These are phyloP conservation scores for Suillus variegatus DNA, from an alignment of 768 basidiomycete species.

Conservation along the genomic window DNA sequence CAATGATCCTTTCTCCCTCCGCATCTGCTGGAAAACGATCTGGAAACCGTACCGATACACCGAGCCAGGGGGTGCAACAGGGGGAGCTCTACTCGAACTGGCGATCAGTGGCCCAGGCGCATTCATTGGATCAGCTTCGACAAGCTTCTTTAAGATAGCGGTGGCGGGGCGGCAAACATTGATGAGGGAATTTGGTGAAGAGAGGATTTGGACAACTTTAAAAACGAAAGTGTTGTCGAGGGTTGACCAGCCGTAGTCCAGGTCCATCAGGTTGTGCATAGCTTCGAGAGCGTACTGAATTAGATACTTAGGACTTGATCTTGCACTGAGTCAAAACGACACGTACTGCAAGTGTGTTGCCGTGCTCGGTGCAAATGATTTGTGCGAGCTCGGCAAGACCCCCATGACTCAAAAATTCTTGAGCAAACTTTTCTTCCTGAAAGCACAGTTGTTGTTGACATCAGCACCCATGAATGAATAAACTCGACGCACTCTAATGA, in stretches of 20 bases:
- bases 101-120: slow-evolving; percentile 59
- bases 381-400: slow-evolving; percentile 73
- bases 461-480: background rate
- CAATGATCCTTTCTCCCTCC: slow-evolving; percentile 65
- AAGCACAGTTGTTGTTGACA: slow-evolving; percentile 10
- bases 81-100: slow-evolving; percentile 59
- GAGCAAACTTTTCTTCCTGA: slow-evolving; percentile 83
- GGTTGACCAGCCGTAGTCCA: slow-evolving; percentile 80
- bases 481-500: slow-evolving; percentile 60
- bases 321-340: background rate
- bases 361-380: slow-evolving; percentile 64
- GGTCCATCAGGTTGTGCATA: slow-evolving; percentile 87
- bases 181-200: slow-evolving; percentile 73
- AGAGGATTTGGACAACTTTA: slow-evolving; percentile 75
- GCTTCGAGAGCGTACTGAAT: slow-evolving; percentile 79
- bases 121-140: slow-evolving; percentile 79
- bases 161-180: slow-evolving; percentile 93
- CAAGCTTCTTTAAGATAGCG: slow-evolving; percentile 85
- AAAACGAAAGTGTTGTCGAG: slow-evolving; percentile 74
- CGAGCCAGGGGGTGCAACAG: slow-evolving; percentile 61
- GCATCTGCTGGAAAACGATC: slow-evolving; percentile 81
- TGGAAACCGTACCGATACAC: slow-evolving; percentile 85
- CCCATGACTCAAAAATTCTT: slow-evolving; percentile 71
- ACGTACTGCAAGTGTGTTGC: slow-evolving; percentile 84
- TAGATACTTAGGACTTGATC: background rate